Conservation (phyloP, 2,329 filamentous ascomycete genomes). For the Pseudofabraea citricarpa region DNA sequence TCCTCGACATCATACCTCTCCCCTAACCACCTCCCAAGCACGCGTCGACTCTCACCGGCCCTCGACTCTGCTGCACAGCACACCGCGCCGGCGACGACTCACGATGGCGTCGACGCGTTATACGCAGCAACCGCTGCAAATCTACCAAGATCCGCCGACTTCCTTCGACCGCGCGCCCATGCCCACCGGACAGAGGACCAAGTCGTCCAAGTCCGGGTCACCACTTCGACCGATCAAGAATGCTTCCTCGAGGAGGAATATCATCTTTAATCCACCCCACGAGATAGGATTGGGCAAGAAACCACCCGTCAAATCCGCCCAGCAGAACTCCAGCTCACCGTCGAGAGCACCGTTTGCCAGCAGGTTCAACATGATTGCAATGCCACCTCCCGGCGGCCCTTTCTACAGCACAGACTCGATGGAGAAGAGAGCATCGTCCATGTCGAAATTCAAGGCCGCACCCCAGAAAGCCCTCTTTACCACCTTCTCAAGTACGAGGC, state of each 20-base stretch:
- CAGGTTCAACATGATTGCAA: slow-evolving; percentile 61
- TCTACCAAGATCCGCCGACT: slow-evolving; percentile 51
- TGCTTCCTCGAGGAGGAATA: slow-evolving; percentile 48
- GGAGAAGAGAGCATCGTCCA: slow-evolving; percentile 57
- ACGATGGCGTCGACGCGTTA: slow-evolving; percentile 50
- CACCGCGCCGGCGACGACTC: slow-evolving; percentile 19
- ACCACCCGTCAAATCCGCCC: slow-evolving; percentile 65
- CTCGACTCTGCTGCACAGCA: background rate
- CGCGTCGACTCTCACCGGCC: slow-evolving; percentile 12
- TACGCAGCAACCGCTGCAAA: slow-evolving; percentile 46
- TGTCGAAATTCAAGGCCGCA: slow-evolving; percentile 55
- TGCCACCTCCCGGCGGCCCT: slow-evolving; percentile 57
- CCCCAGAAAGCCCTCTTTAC: slow-evolving; percentile 48
- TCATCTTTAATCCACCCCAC: slow-evolving; percentile 60
- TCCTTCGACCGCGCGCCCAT: slow-evolving; percentile 32
- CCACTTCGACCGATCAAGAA: slow-evolving; percentile 37
- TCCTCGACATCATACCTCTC: slow-evolving; percentile 47
- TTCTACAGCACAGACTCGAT: slow-evolving; percentile 60
- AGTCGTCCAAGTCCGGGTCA: slow-evolving; percentile 20
- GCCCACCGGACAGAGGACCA: slow-evolving; percentile 19
- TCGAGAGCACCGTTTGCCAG: slow-evolving; percentile 56
- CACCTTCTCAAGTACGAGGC: slow-evolving; percentile 29
- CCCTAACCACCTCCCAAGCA: slow-evolving; percentile 55
- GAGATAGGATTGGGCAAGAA: slow-evolving; percentile 42
- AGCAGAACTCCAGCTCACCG: slow-evolving; percentile 52